Base-by-base conservation (phyloP, 768 basidiomycete species). In the Tulasnella sp. region DNA sequence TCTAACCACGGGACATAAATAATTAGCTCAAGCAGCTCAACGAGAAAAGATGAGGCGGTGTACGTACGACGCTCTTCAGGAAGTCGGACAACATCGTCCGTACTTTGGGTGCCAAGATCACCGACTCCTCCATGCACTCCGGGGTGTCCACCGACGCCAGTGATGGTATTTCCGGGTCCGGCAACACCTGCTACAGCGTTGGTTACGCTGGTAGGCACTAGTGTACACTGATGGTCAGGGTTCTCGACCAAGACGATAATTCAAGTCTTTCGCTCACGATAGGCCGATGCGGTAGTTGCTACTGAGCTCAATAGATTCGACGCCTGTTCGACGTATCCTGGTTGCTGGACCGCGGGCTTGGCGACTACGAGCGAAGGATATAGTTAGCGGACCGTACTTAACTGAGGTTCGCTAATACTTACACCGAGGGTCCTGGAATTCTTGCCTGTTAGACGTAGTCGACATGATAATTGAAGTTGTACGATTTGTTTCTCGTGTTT, bases 31-130 rank as follows among this genome's bases (percentile, higher is more conserved):
- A n/a, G n/a, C n/a, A n/a, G n/a, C n/a, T n/a, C n/a, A n/a, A n/a
- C n/a, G n/a, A n/a, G 34, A 38, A 38, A 38, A 38, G 34, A 38
- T 38, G 5, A 7, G 34, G 34, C 34, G 7, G 5, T 38, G 34
- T 38, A 56, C 58, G 4, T 26, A 59, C 58, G 45, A 49, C 58
- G 58, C 48, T 59, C 58, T 34, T 59, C 58, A 4, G 58, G 48
- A 26, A 51, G 58, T 15, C 50, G 47, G 45, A 30, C 23, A 17
- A 38, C 48, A 47, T 51, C 50, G 19, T n/a, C 42, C 5, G 48
- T 47, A 1, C 38, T 50, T 9, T 19, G 29, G 29, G 48, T 51
- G 5, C 48, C 58, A 23, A 59, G 3, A 19, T 59, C 50, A 17
- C 48, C 58, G 19, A 59, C 58, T 38, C 58, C 58, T 21, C 58